Evolutionary conservation across 2,329 filamentous ascomycete genomes (phyloP), one percentile per base, ranked within the genome.

Genomic region (Incumbomyces delicatus): DNA sequence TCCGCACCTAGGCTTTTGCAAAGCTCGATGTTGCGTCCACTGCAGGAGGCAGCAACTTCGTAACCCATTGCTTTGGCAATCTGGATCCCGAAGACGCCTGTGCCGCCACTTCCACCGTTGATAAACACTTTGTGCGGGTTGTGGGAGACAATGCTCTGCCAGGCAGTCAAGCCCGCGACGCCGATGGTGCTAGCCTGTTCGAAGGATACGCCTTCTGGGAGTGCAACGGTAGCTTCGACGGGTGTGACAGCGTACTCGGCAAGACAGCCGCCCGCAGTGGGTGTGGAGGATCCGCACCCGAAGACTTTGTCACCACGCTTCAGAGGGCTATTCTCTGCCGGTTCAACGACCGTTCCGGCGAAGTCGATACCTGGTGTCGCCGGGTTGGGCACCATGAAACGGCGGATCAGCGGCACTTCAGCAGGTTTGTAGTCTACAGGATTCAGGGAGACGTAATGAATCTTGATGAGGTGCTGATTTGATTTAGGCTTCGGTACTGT

Each of bases 361-460:
- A 73, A 75, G 59, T 77, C 74, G 56, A 73, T 63, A 0, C 72
- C 71, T 0, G 75, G 75, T 1, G 68, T 67, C 2, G 69, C 71
- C 0, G 72, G 69, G 4, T 59, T 61, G 18, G 61, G 57, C 40
- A 73, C 60, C 1, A 69, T 32, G 17, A 67, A 50, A 3, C 66
- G 63, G 1, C 60, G 60, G 5, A 75, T 46, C 2, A 71, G 17
- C 0, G 70, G 61, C 22, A 71, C 62, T 57, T 83, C 78, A 8
- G 75, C 67, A 1, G 76, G 53, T 61, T 84, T 84, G 69, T 79
- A 76, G 67, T 85, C 81, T 22, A 75, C 74, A 0, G 79, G 79
- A 58, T 83, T 84, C 52, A 83, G 58, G 18, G 73, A 64, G 20
- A 70, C 67, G 47, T 69, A 65, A 48, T 74, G 61, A 6, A 83